Base-by-base conservation (phyloP, 495 filamentous ascomycete species). In the Hypoxylon cercidicola region DNA sequence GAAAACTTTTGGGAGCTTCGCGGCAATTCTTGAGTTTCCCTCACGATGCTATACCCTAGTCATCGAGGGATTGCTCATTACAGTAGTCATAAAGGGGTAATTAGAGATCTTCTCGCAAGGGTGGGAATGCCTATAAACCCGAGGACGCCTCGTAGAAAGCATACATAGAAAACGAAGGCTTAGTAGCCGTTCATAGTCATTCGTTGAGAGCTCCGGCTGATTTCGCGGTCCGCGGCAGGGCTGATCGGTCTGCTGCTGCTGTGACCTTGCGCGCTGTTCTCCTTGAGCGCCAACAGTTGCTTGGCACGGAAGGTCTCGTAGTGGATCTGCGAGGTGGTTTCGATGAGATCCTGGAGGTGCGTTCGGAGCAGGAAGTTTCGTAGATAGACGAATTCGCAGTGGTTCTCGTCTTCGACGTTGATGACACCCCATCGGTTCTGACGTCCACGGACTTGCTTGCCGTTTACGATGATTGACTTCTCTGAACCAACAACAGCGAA, bases 261-360 rank as follows among this genome's bases (percentile, higher is more conserved):
- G 77, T 91, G 88, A 66, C 89, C 87, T 55, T 91, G 90, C 60
- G 91, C 92, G 75, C 92, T 97, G 82, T 90, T 95, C 84, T 99
- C 95, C 87, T 97, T 98, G 70, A 99, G 85, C 48, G 95, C 95
- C 68, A 99, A 79, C 71, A 99, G 84, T 79, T 99, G 96, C 87
- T 98, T 99, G 66, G 95, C 94, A 79, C 95, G 94, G 93, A 98
- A 99, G 49, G 92, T 96, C 84, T 99, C 95, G 82, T 99, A 99
- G 83, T 99, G 95, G 79, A 98, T 99, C 82, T 98, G 95, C 67
- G 93, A 97, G n/a, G 95, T 99, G 11, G 95, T 99, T 78, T 97
- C 95, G 77, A 99, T 97, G 56, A 99, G 87, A 71, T 99, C 95
- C 83, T 99, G 91, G 54, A 96, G 84, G 79, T 99, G 95, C 44